Percentiles rank a stretch among this genome's conserved stretches.
Evolutionary conservation across 2,329 filamentous ascomycete genomes (phyloP).

Genomic region (Colletotrichum orchidophilum): DNA sequence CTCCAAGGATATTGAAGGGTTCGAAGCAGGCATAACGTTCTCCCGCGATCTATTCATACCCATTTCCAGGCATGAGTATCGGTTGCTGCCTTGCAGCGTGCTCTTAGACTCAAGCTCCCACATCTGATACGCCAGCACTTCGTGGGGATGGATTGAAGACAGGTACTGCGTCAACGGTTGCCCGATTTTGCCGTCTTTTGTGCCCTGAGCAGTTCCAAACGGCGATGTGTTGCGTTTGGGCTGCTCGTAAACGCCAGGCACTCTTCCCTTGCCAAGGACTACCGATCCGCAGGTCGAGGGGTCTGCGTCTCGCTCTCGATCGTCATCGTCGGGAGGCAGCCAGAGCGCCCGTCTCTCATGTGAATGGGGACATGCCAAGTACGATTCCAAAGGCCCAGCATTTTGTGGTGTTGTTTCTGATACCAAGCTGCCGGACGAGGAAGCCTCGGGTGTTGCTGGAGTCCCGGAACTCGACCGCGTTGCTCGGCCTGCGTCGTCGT

Average conservation of each 20-base stretch:
- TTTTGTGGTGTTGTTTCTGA: not conserved
- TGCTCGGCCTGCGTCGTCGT: not conserved
- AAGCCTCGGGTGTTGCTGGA: not conserved
- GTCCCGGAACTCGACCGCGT: not conserved
- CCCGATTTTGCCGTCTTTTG: not conserved
- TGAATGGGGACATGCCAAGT: not conserved
- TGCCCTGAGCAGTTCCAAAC: not conserved
- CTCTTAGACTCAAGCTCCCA: not conserved
- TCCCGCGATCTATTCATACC: not conserved
- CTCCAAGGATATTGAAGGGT: not conserved
- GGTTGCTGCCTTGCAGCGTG: too few species aligned
- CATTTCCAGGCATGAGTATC: not conserved
- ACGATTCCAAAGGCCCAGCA: not conserved
- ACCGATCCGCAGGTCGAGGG: not conserved
- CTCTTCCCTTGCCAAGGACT: not conserved
- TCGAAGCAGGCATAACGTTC: not conserved
- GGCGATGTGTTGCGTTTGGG: not conserved
- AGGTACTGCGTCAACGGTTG: constrained; percentile 5
- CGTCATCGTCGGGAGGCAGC: not conserved
- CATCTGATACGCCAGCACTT: not conserved
- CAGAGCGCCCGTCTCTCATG: not conserved
- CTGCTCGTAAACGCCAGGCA: not conserved
- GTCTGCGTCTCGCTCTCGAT: not conserved
- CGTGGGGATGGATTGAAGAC: not conserved
- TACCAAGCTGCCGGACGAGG: not conserved